Evolutionary conservation across 2,329 filamentous ascomycete genomes (phyloP), one percentile per base, ranked within the genome.

Genomic region (Emergomyces orientalis): DNA sequence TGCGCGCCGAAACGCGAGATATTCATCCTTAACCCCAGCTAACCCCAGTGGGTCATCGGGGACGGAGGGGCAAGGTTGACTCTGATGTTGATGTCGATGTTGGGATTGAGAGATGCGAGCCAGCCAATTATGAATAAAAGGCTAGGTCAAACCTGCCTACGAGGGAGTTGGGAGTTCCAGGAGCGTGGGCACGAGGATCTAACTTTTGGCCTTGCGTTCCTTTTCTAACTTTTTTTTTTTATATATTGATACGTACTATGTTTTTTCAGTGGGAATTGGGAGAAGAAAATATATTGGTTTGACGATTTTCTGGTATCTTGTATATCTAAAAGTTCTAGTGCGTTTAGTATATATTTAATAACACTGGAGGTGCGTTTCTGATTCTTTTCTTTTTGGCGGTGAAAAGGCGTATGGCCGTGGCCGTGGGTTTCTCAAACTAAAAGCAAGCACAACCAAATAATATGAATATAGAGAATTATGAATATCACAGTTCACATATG

Each of bases 1-100:
- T 30, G 87, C 87, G 2, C 87, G 88, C 68, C 78, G 82, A 56
- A 88, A 88, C 66, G 86, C 86, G 0, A 80, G 54, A 61, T 64
- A 67, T 41, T 69, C 67, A 34, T 55, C 60, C 51, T 22, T 56
- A 7, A 45, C 19, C 51, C 43, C 32, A 27, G 9, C 25, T 51
- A 45, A 30, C 30, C n/a, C n/a, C 25, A 39, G 19, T 22, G 54
- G 34, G 30, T 22, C 34, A 13, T 22, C 34, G 32, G 54, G 32
- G 34, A 14, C 3, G 7, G n/a, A 2, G 34, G 9, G n/a, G 9
- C 25, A 9, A 6, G 13, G 13, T 41, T 56, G 34, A 9, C 2
- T 30, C 11, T 32, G 30, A 45, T 0, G 22, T 8, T 51, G 27
- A 34, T 2, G 13, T 52, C 30, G 49, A 32, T 2, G 11, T 22